A percentile compares a stretch with the other conserved stretches of the same genome.
Conservation (phyloP, 2,329 filamentous ascomycete genomes). For the Xylariaceae sp. region DNA sequence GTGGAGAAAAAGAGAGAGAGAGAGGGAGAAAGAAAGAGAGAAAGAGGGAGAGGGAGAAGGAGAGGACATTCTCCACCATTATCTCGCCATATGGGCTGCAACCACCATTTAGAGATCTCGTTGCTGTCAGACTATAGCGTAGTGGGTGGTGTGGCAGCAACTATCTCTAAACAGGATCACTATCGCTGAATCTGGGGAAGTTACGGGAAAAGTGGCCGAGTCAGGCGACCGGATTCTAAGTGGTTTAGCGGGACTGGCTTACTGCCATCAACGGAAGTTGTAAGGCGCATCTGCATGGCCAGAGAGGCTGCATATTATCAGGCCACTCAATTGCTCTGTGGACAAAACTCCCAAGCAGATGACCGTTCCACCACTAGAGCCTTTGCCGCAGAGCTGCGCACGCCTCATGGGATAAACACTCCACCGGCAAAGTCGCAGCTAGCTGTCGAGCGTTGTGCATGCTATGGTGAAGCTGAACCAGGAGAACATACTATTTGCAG, state of each 20-base stretch:
- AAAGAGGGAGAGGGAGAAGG: background rate
- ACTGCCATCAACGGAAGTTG: conserved; percentile 35
- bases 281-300: conserved; percentile 41
- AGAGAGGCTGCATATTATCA: conserved; percentile 38
- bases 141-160: conserved; percentile 27
- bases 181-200: conserved; percentile 27
- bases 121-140: conserved; percentile 12
- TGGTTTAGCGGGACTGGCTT: conserved; percentile 43
- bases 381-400: conserved; percentile 30
- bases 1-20: background rate
- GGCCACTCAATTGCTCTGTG: conserved; percentile 39
- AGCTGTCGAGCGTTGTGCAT: background rate
- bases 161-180: conserved; percentile 24
- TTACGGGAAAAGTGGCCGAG: conserved; percentile 32
- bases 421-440: too few relatives aligned
- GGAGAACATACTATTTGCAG: conserved; percentile 19
- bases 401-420: conserved; percentile 21
- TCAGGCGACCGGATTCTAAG: conserved; percentile 43
- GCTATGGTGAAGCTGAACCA: background rate
- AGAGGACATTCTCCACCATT: background rate
- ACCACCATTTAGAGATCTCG: conserved; percentile 14
- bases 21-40: background rate
- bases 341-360: conserved; percentile 40
- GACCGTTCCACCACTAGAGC: conserved; percentile 35
- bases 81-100: conserved; percentile 5